phyloP scores from a whole-genome alignment of 2,329 filamentous ascomycete species.

The Hysterium pulicare region DNA sequence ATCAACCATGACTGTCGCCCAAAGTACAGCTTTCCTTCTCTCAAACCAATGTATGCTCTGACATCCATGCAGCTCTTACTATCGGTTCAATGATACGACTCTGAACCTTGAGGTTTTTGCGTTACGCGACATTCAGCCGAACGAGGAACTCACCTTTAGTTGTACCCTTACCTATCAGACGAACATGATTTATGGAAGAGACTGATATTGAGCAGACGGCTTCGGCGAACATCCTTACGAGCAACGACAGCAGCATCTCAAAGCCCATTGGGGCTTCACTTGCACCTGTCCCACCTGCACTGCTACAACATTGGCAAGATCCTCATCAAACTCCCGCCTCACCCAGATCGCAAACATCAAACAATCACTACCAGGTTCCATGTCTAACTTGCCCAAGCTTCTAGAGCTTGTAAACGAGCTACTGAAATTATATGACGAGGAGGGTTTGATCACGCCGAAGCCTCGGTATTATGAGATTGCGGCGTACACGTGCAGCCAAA shows the following conservation, averaged over 20 bases:
- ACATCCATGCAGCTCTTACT: constrained; percentile 21
- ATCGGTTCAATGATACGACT: constrained; percentile 29
- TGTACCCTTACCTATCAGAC: constrained; percentile 16
- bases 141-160: constrained; percentile 28
- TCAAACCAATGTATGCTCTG: background rate
- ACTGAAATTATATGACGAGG: constrained; percentile 23
- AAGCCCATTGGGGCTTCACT: constrained; percentile 25
- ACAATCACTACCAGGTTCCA: constrained; percentile 17
- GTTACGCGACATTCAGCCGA: constrained; percentile 22
- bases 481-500: constrained; percentile 28
- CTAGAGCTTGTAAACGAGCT: constrained; percentile 14
- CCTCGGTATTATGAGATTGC: constrained; percentile 31
- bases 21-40: constrained; percentile 15
- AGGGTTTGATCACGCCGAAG: constrained; percentile 21
- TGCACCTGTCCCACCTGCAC: constrained; percentile 30
- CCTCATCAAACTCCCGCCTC: constrained; percentile 24
- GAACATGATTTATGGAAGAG: background rate
- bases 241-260: constrained; percentile 16
- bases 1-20: constrained; percentile 36
- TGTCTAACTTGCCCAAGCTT: constrained; percentile 19
- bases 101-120: constrained; percentile 26
- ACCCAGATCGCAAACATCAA: constrained; percentile 24
- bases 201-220: constrained; percentile 28
- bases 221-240: constrained; percentile 16
- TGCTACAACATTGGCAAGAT: constrained; percentile 10